Conservation (phyloP, 306 rosid species). For the Begonia peltatifolia region DNA sequence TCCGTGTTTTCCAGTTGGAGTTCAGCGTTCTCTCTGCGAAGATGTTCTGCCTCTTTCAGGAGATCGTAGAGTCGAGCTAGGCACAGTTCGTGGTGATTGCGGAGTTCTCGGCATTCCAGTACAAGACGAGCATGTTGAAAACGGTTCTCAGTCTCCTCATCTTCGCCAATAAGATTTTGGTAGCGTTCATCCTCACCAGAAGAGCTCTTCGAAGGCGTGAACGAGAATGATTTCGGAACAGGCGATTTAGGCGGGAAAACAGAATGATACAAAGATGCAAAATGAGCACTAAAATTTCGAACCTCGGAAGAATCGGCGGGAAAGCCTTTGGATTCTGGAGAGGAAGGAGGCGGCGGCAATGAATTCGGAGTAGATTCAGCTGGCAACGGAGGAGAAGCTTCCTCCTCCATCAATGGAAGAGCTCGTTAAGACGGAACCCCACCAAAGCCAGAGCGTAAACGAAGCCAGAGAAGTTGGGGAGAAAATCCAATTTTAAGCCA, state of each 20-base stretch:
- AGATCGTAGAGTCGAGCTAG: slow-evolving; percentile 19
- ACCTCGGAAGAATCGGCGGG: not conserved
- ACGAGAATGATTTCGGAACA: slow-evolving; percentile 21
- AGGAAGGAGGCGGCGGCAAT: not conserved
- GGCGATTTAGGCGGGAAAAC: slow-evolving; percentile 25
- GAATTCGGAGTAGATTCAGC: slow-evolving; percentile 8
- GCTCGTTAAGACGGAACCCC: not conserved
- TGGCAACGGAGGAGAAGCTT: slow-evolving; percentile 13
- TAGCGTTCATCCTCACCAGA: slow-evolving; percentile 11
- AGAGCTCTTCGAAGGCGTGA: slow-evolving; percentile 33
- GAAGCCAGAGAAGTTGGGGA: not conserved
- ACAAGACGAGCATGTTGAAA: slow-evolving; percentile 30
- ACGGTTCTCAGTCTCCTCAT: slow-evolving; percentile 16
- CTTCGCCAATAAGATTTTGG: not conserved
- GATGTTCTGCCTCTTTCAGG: slow-evolving; percentile 14
- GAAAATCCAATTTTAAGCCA: not conserved
- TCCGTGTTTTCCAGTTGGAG: slow-evolving; percentile 28
- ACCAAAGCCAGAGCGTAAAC: not conserved
- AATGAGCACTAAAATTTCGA: slow-evolving; percentile 19
- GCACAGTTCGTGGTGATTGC: slow-evolving; percentile 19
- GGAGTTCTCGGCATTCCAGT: slow-evolving; percentile 22
- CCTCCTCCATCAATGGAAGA: slow-evolving; percentile 19
- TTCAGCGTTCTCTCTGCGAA: slow-evolving; percentile 26
- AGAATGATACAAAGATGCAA: slow-evolving; percentile 21
- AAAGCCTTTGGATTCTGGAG: not conserved